Conservation (phyloP, 495 filamentous ascomycete genomes). For the Lichina pygmaea region DNA sequence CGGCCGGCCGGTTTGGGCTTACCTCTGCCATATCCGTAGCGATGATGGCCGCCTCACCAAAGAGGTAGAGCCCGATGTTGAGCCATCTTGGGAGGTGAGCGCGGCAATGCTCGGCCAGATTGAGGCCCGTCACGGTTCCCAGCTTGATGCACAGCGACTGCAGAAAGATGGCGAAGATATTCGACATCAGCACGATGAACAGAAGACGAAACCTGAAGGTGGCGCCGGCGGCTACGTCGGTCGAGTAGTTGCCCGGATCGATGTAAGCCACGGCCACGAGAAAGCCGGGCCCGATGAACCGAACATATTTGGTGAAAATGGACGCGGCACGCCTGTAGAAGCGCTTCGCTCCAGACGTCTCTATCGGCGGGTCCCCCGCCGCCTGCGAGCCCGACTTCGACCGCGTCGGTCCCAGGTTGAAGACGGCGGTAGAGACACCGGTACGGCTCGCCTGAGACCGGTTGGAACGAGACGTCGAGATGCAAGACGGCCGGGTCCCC, state of each 20-base stretch:
- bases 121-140: conserved; percentile 61
- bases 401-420: background rate
- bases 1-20: conserved; percentile 1
- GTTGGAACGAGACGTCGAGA: background rate
- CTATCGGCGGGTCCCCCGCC: background rate
- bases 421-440: no score
- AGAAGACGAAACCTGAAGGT: conserved; percentile 16
- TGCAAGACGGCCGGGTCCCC: background rate
- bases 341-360: background rate
- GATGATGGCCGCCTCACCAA: conserved; percentile 60
- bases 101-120: conserved; percentile 53
- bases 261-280: conserved; percentile 29
- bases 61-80: conserved; percentile 41
- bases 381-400: no score
- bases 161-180: conserved; percentile 60
- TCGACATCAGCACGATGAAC: conserved; percentile 61
- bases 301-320: conserved; percentile 31
- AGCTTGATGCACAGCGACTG: conserved; percentile 66
- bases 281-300: conserved; percentile 71
- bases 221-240: conserved; percentile 39
- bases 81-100: conserved; percentile 54
- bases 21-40: conserved; percentile 80
- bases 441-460: background rate
- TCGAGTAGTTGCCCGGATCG: conserved; percentile 68
- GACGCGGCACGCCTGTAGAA: conserved; percentile 9